Evolutionary conservation across 2,329 filamentous ascomycete genomes (phyloP).

Genomic region (Plectosphaerella plurivora): DNA sequence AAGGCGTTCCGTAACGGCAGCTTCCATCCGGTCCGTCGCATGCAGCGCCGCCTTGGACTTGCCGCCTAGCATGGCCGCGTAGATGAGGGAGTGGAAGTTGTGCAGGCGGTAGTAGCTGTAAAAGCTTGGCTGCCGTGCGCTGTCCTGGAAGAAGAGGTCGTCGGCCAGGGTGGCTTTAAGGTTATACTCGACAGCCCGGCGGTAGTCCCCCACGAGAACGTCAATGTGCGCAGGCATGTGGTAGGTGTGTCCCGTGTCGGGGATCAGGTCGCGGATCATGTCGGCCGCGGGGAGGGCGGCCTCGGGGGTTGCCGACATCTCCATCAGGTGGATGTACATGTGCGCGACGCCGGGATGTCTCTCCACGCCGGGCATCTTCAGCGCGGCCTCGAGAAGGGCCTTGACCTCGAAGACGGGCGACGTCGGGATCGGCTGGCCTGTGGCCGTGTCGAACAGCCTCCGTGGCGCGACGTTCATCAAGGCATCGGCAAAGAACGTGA

Average conservation of each 20-base stretch:
- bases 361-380: constrained; percentile 9
- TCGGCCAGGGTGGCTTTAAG: constrained; percentile 62
- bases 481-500: constrained; percentile 14
- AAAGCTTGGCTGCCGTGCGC: constrained; percentile 57
- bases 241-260: constrained; percentile 15
- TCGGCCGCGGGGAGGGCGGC: constrained; percentile 14
- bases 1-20: constrained; percentile 56
- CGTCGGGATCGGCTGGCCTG: constrained; percentile 6
- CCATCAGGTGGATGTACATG: constrained; percentile 19
- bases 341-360: constrained; percentile 15
- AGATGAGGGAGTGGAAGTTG: constrained; percentile 70
- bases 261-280: constrained; percentile 13
- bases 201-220: constrained; percentile 47
- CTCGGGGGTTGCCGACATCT: constrained; percentile 18
- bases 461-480: constrained; percentile 15
- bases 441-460: constrained; percentile 9
- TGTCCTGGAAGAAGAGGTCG: constrained; percentile 59
- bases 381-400: constrained; percentile 8
- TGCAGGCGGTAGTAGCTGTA: constrained; percentile 74
- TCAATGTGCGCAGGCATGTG: constrained; percentile 19
- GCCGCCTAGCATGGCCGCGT: constrained; percentile 73
- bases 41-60: constrained; percentile 58
- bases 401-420: constrained; percentile 12
- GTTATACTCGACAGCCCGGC: constrained; percentile 62
- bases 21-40: constrained; percentile 54